Percentiles rank a stretch among this genome's conserved stretches.
These are phyloP conservation scores for Aspergillus nomiae DNA, from an alignment of 2,329 filamentous ascomycete genomes.

Conservation along the genomic window DNA sequence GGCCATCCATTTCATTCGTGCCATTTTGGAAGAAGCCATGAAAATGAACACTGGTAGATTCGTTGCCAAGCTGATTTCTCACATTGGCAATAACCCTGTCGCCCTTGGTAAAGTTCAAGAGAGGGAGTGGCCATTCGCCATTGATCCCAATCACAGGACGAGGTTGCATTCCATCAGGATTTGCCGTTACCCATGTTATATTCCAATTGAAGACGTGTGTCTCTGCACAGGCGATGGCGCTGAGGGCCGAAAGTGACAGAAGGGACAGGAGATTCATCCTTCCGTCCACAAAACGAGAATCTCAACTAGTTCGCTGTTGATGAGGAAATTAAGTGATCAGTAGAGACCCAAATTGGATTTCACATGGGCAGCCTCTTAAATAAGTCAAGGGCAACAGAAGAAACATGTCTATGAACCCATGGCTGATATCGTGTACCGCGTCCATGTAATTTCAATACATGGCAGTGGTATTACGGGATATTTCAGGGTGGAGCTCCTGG, in stretches of 20 bases:
- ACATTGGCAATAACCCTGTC: constrained; percentile 71
- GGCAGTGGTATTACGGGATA: no score
- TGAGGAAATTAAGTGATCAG: no score
- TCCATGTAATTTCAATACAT: no score
- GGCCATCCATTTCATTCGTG: constrained; percentile 73
- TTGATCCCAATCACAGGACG: constrained; percentile 71
- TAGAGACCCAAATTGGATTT: no score
- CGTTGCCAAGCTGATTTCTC: constrained; percentile 66
- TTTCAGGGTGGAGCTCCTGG: no score
- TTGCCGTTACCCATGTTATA: constrained; percentile 22
- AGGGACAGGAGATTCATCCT: not conserved
- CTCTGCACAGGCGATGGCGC: not conserved
- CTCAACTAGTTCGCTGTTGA: no score
- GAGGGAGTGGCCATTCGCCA: constrained; percentile 71
- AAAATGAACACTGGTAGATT: constrained; percentile 70
- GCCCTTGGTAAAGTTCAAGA: constrained; percentile 72
- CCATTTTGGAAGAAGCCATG: constrained; percentile 78
- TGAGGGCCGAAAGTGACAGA: not conserved
- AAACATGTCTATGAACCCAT: no score
- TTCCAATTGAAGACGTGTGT: constrained; percentile 2
- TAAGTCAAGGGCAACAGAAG: no score
- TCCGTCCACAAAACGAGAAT: not conserved
- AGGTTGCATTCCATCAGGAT: constrained; percentile 54
- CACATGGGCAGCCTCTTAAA: no score
- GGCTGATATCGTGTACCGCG: no score